phyloP scores from a whole-genome alignment of 306 rosid genomes.

The Bauhinia variegata region DNA sequence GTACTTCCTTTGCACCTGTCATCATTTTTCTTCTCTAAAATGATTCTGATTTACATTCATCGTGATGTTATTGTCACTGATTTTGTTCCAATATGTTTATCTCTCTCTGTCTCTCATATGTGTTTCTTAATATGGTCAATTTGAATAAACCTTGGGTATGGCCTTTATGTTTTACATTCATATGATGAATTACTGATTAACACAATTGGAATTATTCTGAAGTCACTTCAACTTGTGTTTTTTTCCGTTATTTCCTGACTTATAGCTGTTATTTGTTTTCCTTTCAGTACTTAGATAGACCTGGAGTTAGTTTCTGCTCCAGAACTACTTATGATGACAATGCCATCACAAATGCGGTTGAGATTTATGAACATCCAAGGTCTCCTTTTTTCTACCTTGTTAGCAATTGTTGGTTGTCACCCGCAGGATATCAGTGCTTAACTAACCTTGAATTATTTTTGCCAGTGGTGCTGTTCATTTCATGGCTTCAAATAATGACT shows the following conservation, averaged over 20 bases:
- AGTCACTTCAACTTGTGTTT: constrained; percentile 3
- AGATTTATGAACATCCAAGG: constrained; percentile 71
- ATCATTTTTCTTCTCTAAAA: background rate
- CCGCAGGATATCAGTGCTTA: background rate
- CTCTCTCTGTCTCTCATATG: background rate
- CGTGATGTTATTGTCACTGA: background rate
- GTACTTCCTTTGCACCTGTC: constrained; percentile 38
- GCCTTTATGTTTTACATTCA: too few relatives aligned
- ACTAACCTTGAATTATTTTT: constrained; percentile 23
- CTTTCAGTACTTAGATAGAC: constrained; percentile 74
- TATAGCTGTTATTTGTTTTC: constrained; percentile 1
- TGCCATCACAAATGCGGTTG: constrained; percentile 85
- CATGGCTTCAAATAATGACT: constrained; percentile 83
- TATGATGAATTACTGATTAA: too few relatives aligned
- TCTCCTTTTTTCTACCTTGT: constrained; percentile 24
- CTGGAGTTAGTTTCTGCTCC: constrained; percentile 78
- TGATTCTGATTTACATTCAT: background rate
- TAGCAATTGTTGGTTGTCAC: constrained; percentile 10
- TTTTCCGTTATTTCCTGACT: constrained; percentile 3
- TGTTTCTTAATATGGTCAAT: background rate
- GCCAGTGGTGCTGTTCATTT: constrained; percentile 82
- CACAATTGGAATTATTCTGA: constrained; percentile 5
- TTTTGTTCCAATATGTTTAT: background rate
- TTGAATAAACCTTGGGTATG: background rate
- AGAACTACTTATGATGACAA: constrained; percentile 75